Percentiles rank a stretch among this genome's conserved stretches.
These are phyloP conservation scores for Boletus sensibilis DNA, from an alignment of 768 basidiomycete species.

Conservation along the genomic window DNA sequence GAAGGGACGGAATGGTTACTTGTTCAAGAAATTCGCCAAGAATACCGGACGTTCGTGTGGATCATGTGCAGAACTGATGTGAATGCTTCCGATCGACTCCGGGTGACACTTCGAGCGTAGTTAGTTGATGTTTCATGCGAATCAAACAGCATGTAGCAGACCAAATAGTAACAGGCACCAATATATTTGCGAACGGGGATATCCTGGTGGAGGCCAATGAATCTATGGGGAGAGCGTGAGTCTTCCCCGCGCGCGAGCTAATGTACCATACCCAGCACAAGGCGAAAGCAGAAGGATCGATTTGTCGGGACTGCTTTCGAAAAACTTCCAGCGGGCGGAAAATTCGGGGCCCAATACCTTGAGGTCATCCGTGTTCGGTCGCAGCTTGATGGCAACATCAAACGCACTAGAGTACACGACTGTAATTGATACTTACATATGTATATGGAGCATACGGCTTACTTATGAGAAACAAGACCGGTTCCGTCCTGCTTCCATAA, in stretches of 20 bases:
- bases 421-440: neutral
- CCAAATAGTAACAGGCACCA: conserved; percentile 29
- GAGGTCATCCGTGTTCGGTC: conserved; percentile 51
- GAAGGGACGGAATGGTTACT: conserved; percentile 32
- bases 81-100: conserved; percentile 44
- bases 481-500: conserved; percentile 40
- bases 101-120: conserved; percentile 39
- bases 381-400: conserved; percentile 56
- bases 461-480: conserved; percentile 61
- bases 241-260: neutral
- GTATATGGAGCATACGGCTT: conserved; percentile 7
- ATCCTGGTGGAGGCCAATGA: conserved; percentile 10
- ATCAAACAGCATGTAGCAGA: conserved; percentile 8
- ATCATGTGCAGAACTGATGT: conserved; percentile 44
- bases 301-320: conserved; percentile 52
- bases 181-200: conserved; percentile 17
- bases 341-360: conserved; percentile 50
- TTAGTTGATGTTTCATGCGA: neutral
- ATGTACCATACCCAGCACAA: conserved; percentile 38
- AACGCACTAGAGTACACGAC: conserved; percentile 38
- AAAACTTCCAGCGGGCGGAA: conserved; percentile 50
- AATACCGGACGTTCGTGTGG: conserved; percentile 42
- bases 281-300: conserved; percentile 47
- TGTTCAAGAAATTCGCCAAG: conserved; percentile 44
- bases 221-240: conserved; percentile 1